A percentile compares a stretch with the other conserved stretches of the same genome.
Evolutionary conservation across 306 rosid genomes (phyloP).

Genomic region (Crataegus laevigata): DNA sequence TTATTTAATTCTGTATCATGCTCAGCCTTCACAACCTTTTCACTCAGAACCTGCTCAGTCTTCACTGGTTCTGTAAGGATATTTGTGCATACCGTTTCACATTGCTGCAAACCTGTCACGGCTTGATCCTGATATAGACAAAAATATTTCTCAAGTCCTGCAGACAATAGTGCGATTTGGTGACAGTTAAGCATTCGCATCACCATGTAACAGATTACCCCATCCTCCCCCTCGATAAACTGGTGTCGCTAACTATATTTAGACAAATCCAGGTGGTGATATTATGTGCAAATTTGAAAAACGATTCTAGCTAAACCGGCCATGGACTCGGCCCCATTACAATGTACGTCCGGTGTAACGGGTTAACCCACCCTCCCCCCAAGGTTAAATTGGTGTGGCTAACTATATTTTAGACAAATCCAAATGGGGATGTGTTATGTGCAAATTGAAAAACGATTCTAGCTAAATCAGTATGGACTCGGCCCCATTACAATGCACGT

Average conservation of each 20-base stretch:
- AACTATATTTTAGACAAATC: background rate
- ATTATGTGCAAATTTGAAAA: background rate
- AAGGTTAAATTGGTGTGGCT: background rate
- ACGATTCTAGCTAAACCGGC: background rate
- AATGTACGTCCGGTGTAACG: background rate
- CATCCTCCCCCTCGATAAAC: background rate
- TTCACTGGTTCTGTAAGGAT: slow-evolving; percentile 8
- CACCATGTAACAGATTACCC: background rate
- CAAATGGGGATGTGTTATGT: background rate
- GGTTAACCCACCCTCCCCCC: too few relatives aligned
- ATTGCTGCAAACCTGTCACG: slow-evolving; percentile 26
- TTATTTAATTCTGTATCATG: slow-evolving; percentile 36
- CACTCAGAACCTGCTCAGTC: slow-evolving; percentile 18
- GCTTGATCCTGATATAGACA: slow-evolving; percentile 68
- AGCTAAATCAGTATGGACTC: background rate
- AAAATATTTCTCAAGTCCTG: slow-evolving; percentile 48
- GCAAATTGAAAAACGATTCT: background rate
- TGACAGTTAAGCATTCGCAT: slow-evolving; percentile 2
- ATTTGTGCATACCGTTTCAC: slow-evolving; percentile 21
- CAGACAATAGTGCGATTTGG: slow-evolving; percentile 39
- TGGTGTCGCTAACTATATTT: background rate
- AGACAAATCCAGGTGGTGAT: background rate
- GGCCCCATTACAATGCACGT: background rate
- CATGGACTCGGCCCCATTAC: background rate
- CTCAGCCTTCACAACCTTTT: slow-evolving; percentile 30